Base-by-base conservation (phyloP, 768 basidiomycete genomes). In the Amanita polypyramis region DNA sequence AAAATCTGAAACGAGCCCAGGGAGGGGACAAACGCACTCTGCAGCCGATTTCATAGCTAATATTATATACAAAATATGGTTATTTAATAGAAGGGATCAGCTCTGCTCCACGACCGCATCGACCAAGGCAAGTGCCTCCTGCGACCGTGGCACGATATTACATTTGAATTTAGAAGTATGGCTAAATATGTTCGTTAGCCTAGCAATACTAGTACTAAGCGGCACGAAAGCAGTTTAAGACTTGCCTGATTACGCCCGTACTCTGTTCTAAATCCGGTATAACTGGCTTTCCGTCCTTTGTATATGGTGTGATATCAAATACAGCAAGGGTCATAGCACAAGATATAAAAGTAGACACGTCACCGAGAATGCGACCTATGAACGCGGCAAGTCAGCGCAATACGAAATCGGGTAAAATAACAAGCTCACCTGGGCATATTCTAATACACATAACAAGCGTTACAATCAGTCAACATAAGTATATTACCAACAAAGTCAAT, bases 201-300 rank as follows among this genome's bases (percentile, higher is more conserved):
- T n/a, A n/a, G n/a, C n/a, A n/a, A n/a, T n/a, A n/a, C n/a, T n/a
- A n/a, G n/a, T n/a, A n/a, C n/a, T n/a, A n/a, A n/a, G n/a, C n/a
- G n/a, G 17, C 3, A 14, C 7, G 19, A 19, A 10, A 5, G 23
- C 6, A 12, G 42, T 29, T 25, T 8, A 14, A 15, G 6, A 17
- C 57, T 27, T 32, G 70, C 73, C 73, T 75, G 52, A 75, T 72
- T 0, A 67, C 70, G 9, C 74, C 74, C 8, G 67, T 62, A 12
- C 67, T 67, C 8, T 71, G 70, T 12, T 72, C 70, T 0, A 67
- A 34, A 38, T 62, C 60, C 6, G 70, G 69, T 36, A 65, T 65
- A 4, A 69, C 52, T 20, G 54, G 52, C 19, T 52, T 45, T 17
- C 56, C 57, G 36, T 62, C 49, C 27, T 63, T 58, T 4, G 54